phyloP scores from a whole-genome alignment of 345 rosid species.

The Balakata baccata region DNA sequence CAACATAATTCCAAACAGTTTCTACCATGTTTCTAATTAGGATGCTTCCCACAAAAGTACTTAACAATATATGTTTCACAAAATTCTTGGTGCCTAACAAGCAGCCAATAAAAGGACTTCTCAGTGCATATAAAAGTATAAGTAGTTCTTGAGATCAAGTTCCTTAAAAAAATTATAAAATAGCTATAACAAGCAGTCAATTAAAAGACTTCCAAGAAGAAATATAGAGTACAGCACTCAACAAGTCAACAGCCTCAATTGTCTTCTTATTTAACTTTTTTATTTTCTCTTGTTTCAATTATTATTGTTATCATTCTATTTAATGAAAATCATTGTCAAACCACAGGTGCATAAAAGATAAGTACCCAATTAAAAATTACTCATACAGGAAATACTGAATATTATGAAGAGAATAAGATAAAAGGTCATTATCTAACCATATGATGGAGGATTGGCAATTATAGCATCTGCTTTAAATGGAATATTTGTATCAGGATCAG shows the following conservation, averaged over 20 bases:
- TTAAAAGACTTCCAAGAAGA: no score
- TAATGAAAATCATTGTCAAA: not conserved
- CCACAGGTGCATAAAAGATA: not conserved
- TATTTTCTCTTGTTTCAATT: not conserved
- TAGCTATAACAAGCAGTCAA: no score
- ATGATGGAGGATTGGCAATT: conserved; percentile 60
- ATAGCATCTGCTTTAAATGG: conserved; percentile 46
- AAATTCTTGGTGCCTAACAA: not conserved
- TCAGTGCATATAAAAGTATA: no score
- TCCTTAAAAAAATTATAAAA: no score
- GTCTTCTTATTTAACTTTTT: not conserved
- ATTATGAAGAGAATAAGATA: not conserved
- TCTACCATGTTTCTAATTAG: not conserved
- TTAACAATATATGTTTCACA: not conserved
- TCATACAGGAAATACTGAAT: not conserved
- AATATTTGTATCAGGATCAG: conserved; percentile 38
- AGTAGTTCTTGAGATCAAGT: no score
- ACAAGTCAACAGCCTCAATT: no score
- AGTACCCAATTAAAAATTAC: not conserved
- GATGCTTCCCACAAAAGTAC: not conserved
- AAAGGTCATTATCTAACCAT: conserved; percentile 34
- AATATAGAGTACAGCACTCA: no score
- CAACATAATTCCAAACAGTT: not conserved
- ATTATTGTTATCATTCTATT: not conserved
- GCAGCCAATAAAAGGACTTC: not conserved